Evolutionary conservation across 306 rosid species (phyloP).

Genomic region (Sechiopsis laciniata): DNA sequence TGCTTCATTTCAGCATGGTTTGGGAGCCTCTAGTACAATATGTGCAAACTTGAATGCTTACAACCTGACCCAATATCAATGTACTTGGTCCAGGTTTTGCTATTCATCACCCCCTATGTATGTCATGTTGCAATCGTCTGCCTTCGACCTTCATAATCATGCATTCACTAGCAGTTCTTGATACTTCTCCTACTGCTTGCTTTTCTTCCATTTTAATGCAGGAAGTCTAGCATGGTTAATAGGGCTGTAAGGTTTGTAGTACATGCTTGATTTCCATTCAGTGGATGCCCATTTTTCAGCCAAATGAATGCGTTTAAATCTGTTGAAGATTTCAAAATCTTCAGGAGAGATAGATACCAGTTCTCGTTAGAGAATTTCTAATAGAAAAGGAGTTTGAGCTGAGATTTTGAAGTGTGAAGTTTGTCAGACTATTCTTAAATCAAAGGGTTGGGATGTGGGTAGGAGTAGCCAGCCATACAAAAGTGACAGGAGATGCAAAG

Average conservation of each 20-base stretch:
- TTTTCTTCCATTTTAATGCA: neutral
- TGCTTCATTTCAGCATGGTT: too few relatives aligned
- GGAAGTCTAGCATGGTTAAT: neutral
- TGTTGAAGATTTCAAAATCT: neutral
- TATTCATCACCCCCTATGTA: too few relatives aligned
- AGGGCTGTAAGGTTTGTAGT: neutral
- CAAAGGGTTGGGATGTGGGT: neutral
- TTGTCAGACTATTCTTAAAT: neutral
- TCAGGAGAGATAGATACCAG: neutral
- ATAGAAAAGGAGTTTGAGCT: neutral
- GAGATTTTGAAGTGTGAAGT: neutral
- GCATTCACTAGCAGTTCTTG: neutral
- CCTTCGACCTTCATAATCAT: neutral
- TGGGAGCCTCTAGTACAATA: too few relatives aligned
- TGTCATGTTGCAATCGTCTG: neutral
- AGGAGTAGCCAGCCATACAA: neutral
- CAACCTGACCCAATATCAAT: too few relatives aligned
- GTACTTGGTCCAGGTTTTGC: too few relatives aligned
- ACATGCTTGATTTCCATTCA: neutral
- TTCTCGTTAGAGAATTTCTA: neutral
- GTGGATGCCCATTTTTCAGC: neutral
- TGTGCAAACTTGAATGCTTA: too few relatives aligned
- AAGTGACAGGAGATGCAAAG: neutral
- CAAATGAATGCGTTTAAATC: neutral
- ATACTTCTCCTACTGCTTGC: neutral